Conservation (phyloP, 106 monocot genomes). For the Agapanthus africanus region DNA sequence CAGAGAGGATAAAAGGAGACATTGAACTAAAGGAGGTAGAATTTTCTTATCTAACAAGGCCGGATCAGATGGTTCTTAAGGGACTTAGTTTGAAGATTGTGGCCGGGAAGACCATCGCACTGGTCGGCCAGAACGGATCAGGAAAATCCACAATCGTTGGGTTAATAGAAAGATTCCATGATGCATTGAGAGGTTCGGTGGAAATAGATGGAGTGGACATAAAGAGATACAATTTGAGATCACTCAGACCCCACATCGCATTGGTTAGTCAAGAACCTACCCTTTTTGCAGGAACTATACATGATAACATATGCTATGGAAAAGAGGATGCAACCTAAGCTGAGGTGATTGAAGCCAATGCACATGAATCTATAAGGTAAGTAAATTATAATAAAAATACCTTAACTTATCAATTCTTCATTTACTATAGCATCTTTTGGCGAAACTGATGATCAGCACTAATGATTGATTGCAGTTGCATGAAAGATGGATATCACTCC, state of each 20-base stretch:
- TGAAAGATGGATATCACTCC: slow-evolving; percentile 1
- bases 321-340: slow-evolving; percentile 12
- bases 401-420: neutral
- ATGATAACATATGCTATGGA: slow-evolving; percentile 14
- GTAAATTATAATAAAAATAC: neutral
- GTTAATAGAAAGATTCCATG: slow-evolving; percentile 15
- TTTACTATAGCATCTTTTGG: too few species aligned
- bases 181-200: slow-evolving; percentile 7
- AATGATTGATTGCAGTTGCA: neutral
- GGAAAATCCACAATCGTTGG: slow-evolving; percentile 18
- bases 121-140: slow-evolving; percentile 17
- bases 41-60: slow-evolving; percentile 14
- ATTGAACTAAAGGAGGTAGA: slow-evolving; percentile 15
- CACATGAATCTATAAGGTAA: slow-evolving; percentile 7
- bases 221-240: neutral
- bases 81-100: slow-evolving; percentile 10
- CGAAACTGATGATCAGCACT: neutral
- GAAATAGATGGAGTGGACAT: slow-evolving; percentile 10
- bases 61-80: slow-evolving; percentile 6
- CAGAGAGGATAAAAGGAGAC: slow-evolving; percentile 8
- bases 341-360: slow-evolving; percentile 10
- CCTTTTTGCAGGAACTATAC: slow-evolving; percentile 9
- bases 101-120: slow-evolving; percentile 12
- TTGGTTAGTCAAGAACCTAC: slow-evolving; percentile 16
- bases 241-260: slow-evolving; percentile 8